Percentiles rank a stretch among this genome's conserved stretches.
Evolutionary conservation across 352 stramenopile species (phyloP).

Genomic region (Pseudoperonospora humuli): DNA sequence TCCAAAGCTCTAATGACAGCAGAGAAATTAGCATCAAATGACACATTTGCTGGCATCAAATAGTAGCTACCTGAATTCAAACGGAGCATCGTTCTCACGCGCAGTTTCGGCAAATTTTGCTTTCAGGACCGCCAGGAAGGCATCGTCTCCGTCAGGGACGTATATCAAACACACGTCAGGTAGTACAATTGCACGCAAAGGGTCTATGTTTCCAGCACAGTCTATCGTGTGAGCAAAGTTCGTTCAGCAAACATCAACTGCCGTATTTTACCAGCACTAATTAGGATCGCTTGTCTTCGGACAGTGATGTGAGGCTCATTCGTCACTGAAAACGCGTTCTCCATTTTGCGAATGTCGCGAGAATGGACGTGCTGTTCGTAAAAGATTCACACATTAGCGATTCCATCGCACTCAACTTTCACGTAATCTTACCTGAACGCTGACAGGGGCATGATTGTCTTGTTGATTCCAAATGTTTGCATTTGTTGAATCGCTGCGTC

Average conservation of each 20-base stretch:
- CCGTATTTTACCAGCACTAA: conserved; percentile 44
- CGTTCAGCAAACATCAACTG: not conserved
- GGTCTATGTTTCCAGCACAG: conserved; percentile 32
- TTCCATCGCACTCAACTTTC: no score
- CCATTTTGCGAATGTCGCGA: conserved; percentile 67
- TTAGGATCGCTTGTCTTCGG: conserved; percentile 71
- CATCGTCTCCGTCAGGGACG: conserved; percentile 45
- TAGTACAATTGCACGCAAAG: conserved; percentile 68
- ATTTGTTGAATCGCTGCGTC: conserved; percentile 17
- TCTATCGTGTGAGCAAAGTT: not conserved
- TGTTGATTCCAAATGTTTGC: conserved; percentile 18
- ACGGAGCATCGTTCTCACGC: conserved; percentile 31
- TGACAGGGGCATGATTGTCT: conserved; percentile 27
- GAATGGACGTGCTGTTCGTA: conserved; percentile 49
- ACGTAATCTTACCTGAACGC: conserved; percentile 23
- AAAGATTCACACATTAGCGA: not conserved
- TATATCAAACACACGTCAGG: conserved; percentile 53
- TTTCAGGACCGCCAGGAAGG: conserved; percentile 51
- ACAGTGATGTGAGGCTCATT: conserved; percentile 70
- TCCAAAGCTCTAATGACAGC: conserved; percentile 35
- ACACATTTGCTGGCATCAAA: not conserved
- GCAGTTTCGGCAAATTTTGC: conserved; percentile 37
- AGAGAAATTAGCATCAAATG: not conserved
- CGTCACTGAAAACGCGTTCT: conserved; percentile 63
- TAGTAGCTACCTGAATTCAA: conserved; percentile 55